Evolutionary conservation across 2,329 filamentous ascomycete genomes (phyloP).

Genomic region (Thyridium curvatum): DNA sequence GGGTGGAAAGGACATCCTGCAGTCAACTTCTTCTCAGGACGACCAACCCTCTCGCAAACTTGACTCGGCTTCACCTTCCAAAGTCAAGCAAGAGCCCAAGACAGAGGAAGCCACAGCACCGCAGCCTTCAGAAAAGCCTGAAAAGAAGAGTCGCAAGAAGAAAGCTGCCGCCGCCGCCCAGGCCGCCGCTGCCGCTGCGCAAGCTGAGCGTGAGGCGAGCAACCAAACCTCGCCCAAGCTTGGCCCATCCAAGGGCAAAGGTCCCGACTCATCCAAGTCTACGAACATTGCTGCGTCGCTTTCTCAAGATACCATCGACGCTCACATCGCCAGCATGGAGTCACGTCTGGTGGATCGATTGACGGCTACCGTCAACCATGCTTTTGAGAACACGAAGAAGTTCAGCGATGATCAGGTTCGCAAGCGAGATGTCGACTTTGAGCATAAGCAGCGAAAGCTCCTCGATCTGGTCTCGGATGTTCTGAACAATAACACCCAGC

Average conservation of each 20-base stretch:
- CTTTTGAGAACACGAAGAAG: constrained; percentile 31
- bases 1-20: constrained; percentile 27
- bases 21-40: constrained; percentile 18
- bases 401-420: constrained; percentile 57
- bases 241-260: constrained; percentile 20
- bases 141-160: constrained; percentile 60
- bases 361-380: constrained; percentile 46
- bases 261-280: constrained; percentile 18
- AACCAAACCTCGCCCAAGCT: constrained; percentile 25
- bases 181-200: constrained; percentile 38
- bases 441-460: constrained; percentile 45
- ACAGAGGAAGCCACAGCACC: constrained; percentile 38
- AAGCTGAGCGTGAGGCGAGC: constrained; percentile 26
- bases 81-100: constrained; percentile 37
- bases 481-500: constrained; percentile 58
- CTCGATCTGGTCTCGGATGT: constrained; percentile 54
- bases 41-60: constrained; percentile 24
- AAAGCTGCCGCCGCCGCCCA: constrained; percentile 48
- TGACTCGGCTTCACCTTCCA: constrained; percentile 26
- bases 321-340: constrained; percentile 49
- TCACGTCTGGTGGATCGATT: constrained; percentile 40
- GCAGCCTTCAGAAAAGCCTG: constrained; percentile 46
- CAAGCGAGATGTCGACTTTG: constrained; percentile 43
- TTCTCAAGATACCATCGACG: constrained; percentile 39
- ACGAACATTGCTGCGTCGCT: constrained; percentile 17